Evolutionary conservation across 106 monocot species (phyloP).

Genomic region (Narthecium ossifragum): DNA sequence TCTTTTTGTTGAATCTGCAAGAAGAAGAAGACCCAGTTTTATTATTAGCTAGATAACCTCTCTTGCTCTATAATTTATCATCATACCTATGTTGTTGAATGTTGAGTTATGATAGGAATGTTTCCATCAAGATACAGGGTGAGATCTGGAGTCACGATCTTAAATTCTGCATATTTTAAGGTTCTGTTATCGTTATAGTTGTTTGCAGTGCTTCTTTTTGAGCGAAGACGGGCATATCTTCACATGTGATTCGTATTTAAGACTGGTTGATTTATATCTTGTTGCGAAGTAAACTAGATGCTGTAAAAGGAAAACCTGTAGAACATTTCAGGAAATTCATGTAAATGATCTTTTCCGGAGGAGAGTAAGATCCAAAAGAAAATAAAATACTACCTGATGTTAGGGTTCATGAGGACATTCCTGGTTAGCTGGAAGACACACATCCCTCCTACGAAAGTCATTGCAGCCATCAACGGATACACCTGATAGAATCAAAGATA

Average conservation of each 20-base stretch:
- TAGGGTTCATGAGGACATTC: constrained; percentile 64
- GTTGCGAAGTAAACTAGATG: neutral
- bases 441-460: constrained; percentile 56
- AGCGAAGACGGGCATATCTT: too few species aligned
- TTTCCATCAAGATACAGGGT: neutral
- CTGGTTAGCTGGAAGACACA: constrained; percentile 61
- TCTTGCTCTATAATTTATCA: neutral
- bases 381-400: constrained; percentile 37
- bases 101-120: neutral
- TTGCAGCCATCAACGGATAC: constrained; percentile 74
- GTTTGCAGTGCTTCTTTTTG: too few species aligned
- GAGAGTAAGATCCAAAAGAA: neutral
- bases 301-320: neutral
- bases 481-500: constrained; percentile 28
- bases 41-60: neutral
- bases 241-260: too few species aligned
- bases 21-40: neutral
- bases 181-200: too few species aligned
- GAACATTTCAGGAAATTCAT: neutral
- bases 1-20: constrained; percentile 55
- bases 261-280: neutral
- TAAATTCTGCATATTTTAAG: neutral
- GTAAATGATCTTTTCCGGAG: neutral
- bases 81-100: too few species aligned
- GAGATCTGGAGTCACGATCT: neutral